Base-by-base conservation (phyloP, 2,329 filamentous ascomycete genomes). In the Talaromyces verruculosus region DNA sequence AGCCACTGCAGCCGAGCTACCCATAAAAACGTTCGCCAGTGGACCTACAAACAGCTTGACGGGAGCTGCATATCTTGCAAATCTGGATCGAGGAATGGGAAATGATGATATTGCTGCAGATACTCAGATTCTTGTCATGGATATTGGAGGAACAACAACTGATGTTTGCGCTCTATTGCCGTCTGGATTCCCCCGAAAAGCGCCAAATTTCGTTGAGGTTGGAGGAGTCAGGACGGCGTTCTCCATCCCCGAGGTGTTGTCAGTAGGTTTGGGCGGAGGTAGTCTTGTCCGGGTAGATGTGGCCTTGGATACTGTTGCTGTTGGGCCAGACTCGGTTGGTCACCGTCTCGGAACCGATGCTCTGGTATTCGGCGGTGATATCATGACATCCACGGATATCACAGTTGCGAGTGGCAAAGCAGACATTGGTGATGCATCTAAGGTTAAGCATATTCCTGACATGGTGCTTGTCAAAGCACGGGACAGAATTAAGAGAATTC, bases 101-200 rank as follows among this genome's bases (percentile, higher is more conserved):
- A 66, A 37, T 15, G 33, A 22, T 59, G 58, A 22, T 68, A 73
- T 22, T 71, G 70, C 7, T 68, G 73, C 60, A 74, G 70, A 41
- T 67, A 80, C 76, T 65, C 80, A 68, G 66, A 87, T 90, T 0
- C 84, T 89, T 1, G 57, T 65, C 7, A 65, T 65, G 57, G 88
- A 90, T 70, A 85, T 90, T 63, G 88, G 88, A 0, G 88, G 88
- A 2, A 90, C 88, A 0, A 90, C 88, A 0, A 85, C 87, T 0
- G 88, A 90, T 69, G 85, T 89, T 11, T 87, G 88, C 0, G 74
- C 88, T 0, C 74, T 90, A 3, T 80, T 87, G 6, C 80, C 84
- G 0, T 89, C 84, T 59, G 88, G 88, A 0, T 88, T 90, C 60
- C 88, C 88, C 0, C 81, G 87, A 37, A 85, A 89, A 72, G 84